Base-by-base conservation (phyloP, 192 early-diverging fungal genomes). In the Entomortierella chlamydospora region DNA sequence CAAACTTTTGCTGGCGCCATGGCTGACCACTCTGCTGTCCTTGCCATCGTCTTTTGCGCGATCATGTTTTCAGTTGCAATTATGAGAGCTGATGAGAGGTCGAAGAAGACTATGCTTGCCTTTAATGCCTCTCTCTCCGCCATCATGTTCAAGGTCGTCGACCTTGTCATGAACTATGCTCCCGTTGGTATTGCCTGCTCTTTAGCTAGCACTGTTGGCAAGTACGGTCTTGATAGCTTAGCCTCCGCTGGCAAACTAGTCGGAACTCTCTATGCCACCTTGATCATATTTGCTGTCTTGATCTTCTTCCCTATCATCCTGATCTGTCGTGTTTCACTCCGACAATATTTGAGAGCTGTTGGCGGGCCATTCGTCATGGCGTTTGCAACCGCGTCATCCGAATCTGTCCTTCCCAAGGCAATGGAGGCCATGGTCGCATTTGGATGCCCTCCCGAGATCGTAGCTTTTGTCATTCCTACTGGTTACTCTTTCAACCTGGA, bases 401-500 rank as follows among this genome's bases (percentile, higher is more conserved):
- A 94, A 69, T 90, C 92, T 54, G 91, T 90, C 18, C 84, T 94
- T 17, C 89, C 89, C 2, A 83, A 83, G 39, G 92, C 90, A 18
- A 88, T 94, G 83, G 89, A 93, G 81, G 88, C 87, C 73, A 87
- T 94, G 73, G 76, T 87, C 23, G 81, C 51, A 13, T 90, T 93
- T 68, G 92, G 92, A 8, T 87, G 89, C 60, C 86, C 91, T 37
- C 84, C 87, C 22, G 77, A 87, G 55, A 85, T 94, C 60, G 86
- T 85, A 22, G 89, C 85, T 5, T 93, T 92, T 70, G 90, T 92
- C 30, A 84, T 93, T 52, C 88, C 89, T 4, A 83, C 89, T 18
- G 92, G 92, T 12, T 94, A 94, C 82, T 89, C 89, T 10, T 94
- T 94, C 70, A 94, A 94, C 72, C 73, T 94, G 57, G 92, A 94